These are phyloP conservation scores for Xylaria sp. DNA, from an alignment of 2,329 filamentous ascomycete genomes.

Conservation along the genomic window DNA sequence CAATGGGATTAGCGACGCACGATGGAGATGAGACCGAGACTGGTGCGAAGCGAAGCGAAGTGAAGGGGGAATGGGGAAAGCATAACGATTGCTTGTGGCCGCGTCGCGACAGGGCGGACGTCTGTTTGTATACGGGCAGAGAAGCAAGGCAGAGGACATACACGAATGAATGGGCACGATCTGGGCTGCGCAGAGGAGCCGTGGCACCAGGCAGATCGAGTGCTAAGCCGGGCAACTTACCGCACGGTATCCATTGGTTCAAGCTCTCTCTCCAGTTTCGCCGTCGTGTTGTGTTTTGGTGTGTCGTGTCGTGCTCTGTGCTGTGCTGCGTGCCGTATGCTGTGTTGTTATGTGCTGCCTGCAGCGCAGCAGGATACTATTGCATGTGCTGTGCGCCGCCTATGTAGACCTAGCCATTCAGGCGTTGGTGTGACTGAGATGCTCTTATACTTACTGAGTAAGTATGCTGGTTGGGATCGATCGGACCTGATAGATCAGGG, in stretches of 20 bases:
- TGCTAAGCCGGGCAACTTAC: constrained; percentile 26
- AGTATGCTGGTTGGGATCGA: constrained; percentile 19
- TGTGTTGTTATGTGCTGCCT: constrained; percentile 19
- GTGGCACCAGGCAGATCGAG: constrained; percentile 18
- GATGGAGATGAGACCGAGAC: constrained; percentile 7
- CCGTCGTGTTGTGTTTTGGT: constrained; percentile 7
- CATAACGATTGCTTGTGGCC: constrained; percentile 6
- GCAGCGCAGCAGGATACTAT: constrained; percentile 30
- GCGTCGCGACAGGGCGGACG: constrained; percentile 19
- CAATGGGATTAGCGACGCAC: constrained; percentile 20
- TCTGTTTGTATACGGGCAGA: constrained; percentile 23
- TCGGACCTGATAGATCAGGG: not conserved
- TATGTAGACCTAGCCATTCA: not conserved
- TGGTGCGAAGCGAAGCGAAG: constrained; percentile 17
- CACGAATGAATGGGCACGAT: constrained; percentile 29
- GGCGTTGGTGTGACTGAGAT: constrained; percentile 25
- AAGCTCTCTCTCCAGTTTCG: constrained; percentile 14
- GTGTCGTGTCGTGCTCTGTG: not conserved
- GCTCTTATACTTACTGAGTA: not conserved
- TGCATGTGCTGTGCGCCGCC: constrained; percentile 24
- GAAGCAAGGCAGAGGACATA: constrained; percentile 33
- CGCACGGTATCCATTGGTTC: constrained; percentile 16
- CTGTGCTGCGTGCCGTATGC: not conserved
- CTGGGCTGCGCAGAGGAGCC: constrained; percentile 20
- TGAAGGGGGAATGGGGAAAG: constrained; percentile 1